Base-by-base conservation (phyloP, 352 stramenopile genomes). In the Phytophthora pseudosyringae region DNA sequence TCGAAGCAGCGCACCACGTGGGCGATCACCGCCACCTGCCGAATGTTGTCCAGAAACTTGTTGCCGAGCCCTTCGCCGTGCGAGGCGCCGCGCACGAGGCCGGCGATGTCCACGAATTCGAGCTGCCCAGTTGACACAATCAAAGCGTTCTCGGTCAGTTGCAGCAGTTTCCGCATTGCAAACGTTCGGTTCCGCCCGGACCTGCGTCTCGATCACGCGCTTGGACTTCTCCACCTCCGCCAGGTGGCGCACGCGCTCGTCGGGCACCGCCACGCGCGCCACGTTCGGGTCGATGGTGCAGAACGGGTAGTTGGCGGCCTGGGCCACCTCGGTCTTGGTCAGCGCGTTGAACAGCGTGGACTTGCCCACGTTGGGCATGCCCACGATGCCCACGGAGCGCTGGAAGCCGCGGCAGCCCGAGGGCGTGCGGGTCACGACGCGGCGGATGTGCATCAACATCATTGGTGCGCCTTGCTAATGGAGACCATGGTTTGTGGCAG, bases 1-100 rank as follows among this genome's bases (percentile, higher is more conserved):
- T 99, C 94, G 66, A 99, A 99, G 80, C 97, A 99, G 32, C 98
- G 91, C 41, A 99, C 95, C 3, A 99, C 85, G 65, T 94, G 87
- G 8, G 72, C 73, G 50, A 94, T 94, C 46, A 94, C 86, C 1
- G 80, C 86, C 44, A 95, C 87, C 54, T 94, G 83, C 2, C 84
- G 86, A 63, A 97, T 97, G 60, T 94, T 93, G 49, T 90, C 79
- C 13, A 97, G 70, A 53, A 97, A 97, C 65, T 93, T 89, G 72
- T 97, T 97, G 32, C 84, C 86, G 12, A 97, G 71, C 5, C 89
- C 89, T 74, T 94, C 86, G 38, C 89, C 89, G 38, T 89, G 80
- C 3, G 86, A 92, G 5, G 89, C 89, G 13, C 89, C 89, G 28
- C 83, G 83, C 26, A 97, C 86, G 16, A 95, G 76, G 41, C 89